Percentiles rank a stretch among this genome's conserved stretches.
Conservation (phyloP, 768 basidiomycete genomes). For the Arthromyces matolae region DNA sequence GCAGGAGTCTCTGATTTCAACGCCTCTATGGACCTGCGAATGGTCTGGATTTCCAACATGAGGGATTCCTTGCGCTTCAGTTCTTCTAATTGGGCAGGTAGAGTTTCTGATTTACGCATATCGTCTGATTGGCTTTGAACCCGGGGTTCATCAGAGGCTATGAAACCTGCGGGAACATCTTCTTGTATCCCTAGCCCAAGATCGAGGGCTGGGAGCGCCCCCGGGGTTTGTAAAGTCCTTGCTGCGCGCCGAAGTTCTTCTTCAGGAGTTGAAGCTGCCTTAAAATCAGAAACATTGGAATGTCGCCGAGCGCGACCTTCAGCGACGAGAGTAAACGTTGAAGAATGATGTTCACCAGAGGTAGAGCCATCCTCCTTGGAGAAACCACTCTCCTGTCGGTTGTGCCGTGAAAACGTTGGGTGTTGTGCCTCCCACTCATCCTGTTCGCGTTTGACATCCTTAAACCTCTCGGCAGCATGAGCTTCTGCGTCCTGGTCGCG, state of each 20-base stretch:
- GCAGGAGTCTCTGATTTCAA: constrained; percentile 69
- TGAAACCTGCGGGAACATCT: constrained; percentile 70
- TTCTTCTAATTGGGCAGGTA: constrained; percentile 49
- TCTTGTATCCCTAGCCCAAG: constrained; percentile 72
- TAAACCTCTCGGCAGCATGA: constrained; percentile 68
- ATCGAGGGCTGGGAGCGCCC: constrained; percentile 66
- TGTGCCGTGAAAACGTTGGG: constrained; percentile 57
- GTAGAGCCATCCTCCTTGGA: constrained; percentile 54
- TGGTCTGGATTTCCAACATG: constrained; percentile 72
- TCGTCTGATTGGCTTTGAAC: constrained; percentile 12
- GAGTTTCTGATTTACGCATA: constrained; percentile 30
- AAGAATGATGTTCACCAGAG: constrained; percentile 45
- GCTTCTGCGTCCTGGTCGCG: constrained; percentile 75
- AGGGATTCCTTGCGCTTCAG: constrained; percentile 68
- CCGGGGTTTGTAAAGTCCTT: constrained; percentile 47
- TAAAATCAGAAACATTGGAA: constrained; percentile 73
- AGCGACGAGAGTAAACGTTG: constrained; percentile 47
- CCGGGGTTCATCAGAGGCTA: constrained; percentile 40
- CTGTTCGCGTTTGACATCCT: constrained; percentile 61
- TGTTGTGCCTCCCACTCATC: constrained; percentile 88
- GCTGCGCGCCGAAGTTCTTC: constrained; percentile 57
- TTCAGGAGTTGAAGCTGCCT: constrained; percentile 56
- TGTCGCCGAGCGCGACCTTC: constrained; percentile 54
- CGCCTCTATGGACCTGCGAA: constrained; percentile 74
- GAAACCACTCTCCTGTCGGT: constrained; percentile 57